Evolutionary conservation across 139 green algal species (phyloP).

Genomic region (Zygnema circumcarinatum): DNA sequence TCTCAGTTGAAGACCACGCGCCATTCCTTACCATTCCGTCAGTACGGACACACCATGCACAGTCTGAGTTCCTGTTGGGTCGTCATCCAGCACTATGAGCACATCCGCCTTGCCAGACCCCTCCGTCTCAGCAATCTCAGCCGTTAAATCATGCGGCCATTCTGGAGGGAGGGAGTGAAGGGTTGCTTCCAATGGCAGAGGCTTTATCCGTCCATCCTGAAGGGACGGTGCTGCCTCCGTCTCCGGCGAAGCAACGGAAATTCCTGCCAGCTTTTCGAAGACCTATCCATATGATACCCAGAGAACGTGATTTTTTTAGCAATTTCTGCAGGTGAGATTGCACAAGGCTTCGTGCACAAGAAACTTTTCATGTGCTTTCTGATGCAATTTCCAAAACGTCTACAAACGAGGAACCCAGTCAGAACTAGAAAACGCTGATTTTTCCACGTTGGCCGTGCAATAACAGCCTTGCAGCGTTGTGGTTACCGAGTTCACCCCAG

Average conservation of each 20-base stretch:
- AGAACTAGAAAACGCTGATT: no score
- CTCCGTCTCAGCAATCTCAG: slow-evolving; percentile 27
- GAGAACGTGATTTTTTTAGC: no score
- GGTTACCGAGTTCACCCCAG: no score
- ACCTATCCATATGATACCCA: no score
- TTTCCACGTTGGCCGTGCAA: no score
- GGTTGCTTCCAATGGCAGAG: not conserved
- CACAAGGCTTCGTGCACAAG: no score
- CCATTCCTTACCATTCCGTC: slow-evolving; percentile 60
- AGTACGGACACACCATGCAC: slow-evolving; percentile 60
- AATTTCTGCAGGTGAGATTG: no score
- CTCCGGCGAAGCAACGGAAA: not conserved
- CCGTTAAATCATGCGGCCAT: slow-evolving; percentile 19
- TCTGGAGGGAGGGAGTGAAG: slow-evolving; percentile 33
- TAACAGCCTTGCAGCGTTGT: no score
- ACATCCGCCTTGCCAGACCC: not conserved
- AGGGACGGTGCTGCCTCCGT: not conserved
- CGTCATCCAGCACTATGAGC: slow-evolving; percentile 62
- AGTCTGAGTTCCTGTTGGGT: slow-evolving; percentile 63
- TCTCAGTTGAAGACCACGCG: no score
- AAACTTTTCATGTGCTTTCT: no score
- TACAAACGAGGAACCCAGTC: no score
- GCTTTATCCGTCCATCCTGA: not conserved
- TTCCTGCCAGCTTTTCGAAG: not conserved
- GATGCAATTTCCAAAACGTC: no score